These are phyloP conservation scores for Pseudocercospora pini-densiflorae DNA, from an alignment of 2,329 filamentous ascomycete species.

Conservation along the genomic window DNA sequence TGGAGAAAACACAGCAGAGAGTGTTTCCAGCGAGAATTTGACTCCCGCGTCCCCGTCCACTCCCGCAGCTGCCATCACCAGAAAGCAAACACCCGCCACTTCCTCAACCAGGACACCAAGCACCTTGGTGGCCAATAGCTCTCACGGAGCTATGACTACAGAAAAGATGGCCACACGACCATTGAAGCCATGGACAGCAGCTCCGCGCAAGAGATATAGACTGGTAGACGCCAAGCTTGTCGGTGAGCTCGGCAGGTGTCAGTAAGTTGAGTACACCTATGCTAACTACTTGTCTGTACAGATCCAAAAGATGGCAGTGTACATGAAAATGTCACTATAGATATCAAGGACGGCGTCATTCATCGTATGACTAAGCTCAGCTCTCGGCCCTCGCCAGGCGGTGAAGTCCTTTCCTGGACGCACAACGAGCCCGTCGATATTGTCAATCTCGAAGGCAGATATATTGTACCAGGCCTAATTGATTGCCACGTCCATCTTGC, in stretches of 20 bases:
- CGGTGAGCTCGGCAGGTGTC: slow-evolving; percentile 12
- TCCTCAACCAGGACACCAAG: not conserved
- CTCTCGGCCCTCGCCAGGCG: slow-evolving; percentile 29
- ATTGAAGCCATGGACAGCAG: slow-evolving; percentile 32
- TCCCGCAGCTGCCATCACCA: not conserved
- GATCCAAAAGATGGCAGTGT: slow-evolving; percentile 40
- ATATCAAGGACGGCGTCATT: slow-evolving; percentile 36
- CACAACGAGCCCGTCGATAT: slow-evolving; percentile 31
- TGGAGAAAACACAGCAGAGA: not conserved
- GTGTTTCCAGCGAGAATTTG: not conserved
- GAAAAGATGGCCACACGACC: slow-evolving; percentile 15
- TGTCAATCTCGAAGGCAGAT: slow-evolving; percentile 51
- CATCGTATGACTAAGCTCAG: slow-evolving; percentile 38
- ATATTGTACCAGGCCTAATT: slow-evolving; percentile 56
- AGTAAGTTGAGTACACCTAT: not conserved
- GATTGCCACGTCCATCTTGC: slow-evolving; percentile 57
- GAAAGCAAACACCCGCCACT: not conserved
- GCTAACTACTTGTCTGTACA: slow-evolving; percentile 7
- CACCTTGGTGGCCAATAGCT: slow-evolving; percentile 3
- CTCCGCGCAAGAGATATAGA: slow-evolving; percentile 27
- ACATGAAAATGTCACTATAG: slow-evolving; percentile 38
- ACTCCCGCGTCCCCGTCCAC: not conserved
- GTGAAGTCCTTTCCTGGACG: slow-evolving; percentile 38
- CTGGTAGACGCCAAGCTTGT: slow-evolving; percentile 33
- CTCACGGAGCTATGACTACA: not conserved